Evolutionary conservation across 768 basidiomycete species (phyloP).

Genomic region (Boletus reticuloceps): DNA sequence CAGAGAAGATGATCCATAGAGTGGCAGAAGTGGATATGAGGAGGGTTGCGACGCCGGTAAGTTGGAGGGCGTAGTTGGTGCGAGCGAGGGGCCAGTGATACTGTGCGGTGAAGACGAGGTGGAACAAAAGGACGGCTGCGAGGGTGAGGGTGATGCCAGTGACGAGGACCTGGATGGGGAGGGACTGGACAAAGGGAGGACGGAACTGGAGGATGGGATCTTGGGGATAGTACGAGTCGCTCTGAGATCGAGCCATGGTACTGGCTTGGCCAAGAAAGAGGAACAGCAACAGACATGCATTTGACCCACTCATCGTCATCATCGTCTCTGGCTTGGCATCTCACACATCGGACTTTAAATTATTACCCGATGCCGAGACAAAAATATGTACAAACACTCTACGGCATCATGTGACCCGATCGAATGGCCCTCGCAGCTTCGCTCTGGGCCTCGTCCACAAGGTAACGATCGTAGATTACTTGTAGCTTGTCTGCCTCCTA

Average conservation of each 20-base stretch:
- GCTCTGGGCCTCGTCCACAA: conserved; percentile 55
- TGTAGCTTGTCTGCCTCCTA: conserved; percentile 43
- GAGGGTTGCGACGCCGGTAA: conserved; percentile 78
- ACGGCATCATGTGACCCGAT: conserved; percentile 41
- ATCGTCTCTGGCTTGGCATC: neutral
- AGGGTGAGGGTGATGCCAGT: conserved; percentile 85
- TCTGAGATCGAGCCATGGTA: conserved; percentile 23
- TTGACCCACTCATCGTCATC: neutral
- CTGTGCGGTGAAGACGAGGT: conserved; percentile 92
- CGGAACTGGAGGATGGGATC: conserved; percentile 81
- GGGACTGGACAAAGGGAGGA: conserved; percentile 80
- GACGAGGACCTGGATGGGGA: conserved; percentile 88
- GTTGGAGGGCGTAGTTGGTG: conserved; percentile 87
- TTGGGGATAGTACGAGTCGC: conserved; percentile 10
- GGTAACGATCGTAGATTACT: conserved; percentile 52
- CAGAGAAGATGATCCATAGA: conserved; percentile 67
- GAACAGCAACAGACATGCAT: conserved; percentile 2
- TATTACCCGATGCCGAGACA: no score
- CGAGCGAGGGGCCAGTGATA: conserved; percentile 95
- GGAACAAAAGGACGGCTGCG: conserved; percentile 80
- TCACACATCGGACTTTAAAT: neutral
- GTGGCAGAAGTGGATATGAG: conserved; percentile 77
- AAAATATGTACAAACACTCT: neutral
- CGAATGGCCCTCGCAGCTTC: conserved; percentile 52
- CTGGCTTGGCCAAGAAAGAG: conserved; percentile 7